Evolutionary conservation across 1,139 yeast species (phyloP), one percentile per base, ranked within the genome.

Genomic region (Spencermartinsiella ligniputridi): DNA sequence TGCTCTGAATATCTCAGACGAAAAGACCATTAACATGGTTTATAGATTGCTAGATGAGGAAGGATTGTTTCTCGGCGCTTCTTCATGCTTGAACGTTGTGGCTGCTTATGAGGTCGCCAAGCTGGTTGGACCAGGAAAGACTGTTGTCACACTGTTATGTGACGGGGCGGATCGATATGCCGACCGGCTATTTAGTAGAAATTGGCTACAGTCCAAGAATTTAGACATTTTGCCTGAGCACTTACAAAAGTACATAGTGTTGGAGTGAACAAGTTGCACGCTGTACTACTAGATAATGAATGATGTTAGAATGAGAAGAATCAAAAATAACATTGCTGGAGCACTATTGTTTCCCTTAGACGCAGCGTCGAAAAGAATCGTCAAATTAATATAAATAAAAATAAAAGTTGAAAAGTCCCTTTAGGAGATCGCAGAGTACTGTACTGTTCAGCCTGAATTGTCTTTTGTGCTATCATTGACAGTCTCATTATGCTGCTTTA

Each of bases 101-200:
- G 95, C 94, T 3, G 95, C 95, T 9, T 71, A 74, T 36, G 77
- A 81, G 58, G 78, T 84, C 19, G 95, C 95, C 3, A 66, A 79
- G 61, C 61, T 69, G n/a, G 74, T 88, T 43, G 96, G 96, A 2
- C 87, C 83, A 52, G 86, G 83, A 13, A 71, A 86, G 35, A 89
- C 86, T 49, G 83, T 89, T 18, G 96, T 86, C 33, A 90, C 97
- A 0, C 74, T 89, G 15, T 70, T 90, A 54, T 85, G 94, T 45
- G 97, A 89, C 62, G 80, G 90, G 21, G 95, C 95, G 27, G 95
- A 88, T 63, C 84, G 90, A 58, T 89, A 89, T 59, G 80, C 88
- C 21, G 89, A 84, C 53, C 71, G 95, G 44, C 70, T 88, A 42
- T 90, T 89, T 66, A 80, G 90, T 52, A 75, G 77, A 61, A 69